Evolutionary conservation across 202 grass and related monocot genomes (phyloP).

Genomic region (Zoysia matrella): DNA sequence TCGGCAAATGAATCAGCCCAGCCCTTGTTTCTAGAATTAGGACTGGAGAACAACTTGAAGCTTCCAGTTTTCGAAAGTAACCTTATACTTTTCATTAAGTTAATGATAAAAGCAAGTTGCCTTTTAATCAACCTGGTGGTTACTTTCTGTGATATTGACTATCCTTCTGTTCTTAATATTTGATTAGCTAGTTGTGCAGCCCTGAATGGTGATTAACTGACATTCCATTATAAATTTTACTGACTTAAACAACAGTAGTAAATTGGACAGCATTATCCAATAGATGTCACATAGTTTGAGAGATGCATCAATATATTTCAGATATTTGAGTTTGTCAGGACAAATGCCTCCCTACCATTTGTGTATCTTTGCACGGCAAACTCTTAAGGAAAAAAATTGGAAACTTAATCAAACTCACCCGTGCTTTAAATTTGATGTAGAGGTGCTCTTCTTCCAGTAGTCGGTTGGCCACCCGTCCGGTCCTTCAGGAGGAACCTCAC

Average conservation of each 20-base stretch:
- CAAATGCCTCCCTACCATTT: background rate
- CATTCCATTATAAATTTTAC: background rate
- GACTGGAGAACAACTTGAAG: background rate
- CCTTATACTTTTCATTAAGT: background rate
- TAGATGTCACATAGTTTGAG: background rate
- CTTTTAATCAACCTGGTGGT: conserved; percentile 40
- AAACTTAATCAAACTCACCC: background rate
- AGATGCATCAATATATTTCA: background rate
- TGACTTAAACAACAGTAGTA: background rate
- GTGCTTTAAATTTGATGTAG: conserved; percentile 51
- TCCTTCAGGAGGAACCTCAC: conserved; percentile 85
- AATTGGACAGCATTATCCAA: background rate
- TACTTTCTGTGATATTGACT: conserved; percentile 24
- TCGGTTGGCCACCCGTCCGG: conserved; percentile 92
- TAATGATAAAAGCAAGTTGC: conserved; percentile 2
- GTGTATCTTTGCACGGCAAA: background rate
- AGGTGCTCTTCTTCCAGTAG: conserved; percentile 58
- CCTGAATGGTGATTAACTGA: background rate
- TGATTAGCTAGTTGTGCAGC: conserved; percentile 26
- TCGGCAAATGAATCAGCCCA: background rate
- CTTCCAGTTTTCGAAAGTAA: background rate
- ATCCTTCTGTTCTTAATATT: background rate
- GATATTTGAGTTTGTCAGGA: background rate
- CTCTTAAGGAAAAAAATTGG: background rate
- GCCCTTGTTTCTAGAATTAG: background rate